Base-by-base conservation (phyloP, 345 rosid genomes). In the Brassica cretica region DNA sequence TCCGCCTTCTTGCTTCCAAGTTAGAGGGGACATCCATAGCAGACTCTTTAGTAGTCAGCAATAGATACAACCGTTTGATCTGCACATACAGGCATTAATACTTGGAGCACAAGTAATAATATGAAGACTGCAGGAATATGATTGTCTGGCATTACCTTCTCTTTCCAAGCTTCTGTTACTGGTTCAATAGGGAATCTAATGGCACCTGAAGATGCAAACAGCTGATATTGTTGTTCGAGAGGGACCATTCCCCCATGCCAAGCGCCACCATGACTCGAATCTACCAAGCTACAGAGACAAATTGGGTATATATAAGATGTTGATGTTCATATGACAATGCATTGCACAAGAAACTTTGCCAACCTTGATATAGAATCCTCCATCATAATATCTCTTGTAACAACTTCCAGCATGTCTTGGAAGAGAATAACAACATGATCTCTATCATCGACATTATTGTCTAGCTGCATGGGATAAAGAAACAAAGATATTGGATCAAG, bases 11-110 rank as follows among this genome's bases (percentile, higher is more conserved):
- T 59, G 99, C 99, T 85, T 96, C 99, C 71, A 96, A 79, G 87
- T 96, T 96, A 65, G 99, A 89, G 60, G 99, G 99, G 14, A 96
- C 99, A 85, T 96, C 99, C 99, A 93, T 96, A 11, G 98, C 98
- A 49, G 99, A 96, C 83, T 96, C 99, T 88, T 96, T 96, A 5
- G 98, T 91, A 70, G 95, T 93, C 76, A 96, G 94, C 86, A 96
- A 87, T 32, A 91, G 88, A 82, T 72, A 76, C 74, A 92, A 84
- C 62, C 96, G 81, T 58, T 90, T 90, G 77, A 92, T 92, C 97
- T 92, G 89, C 68, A 84, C 58, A 71, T 46, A 66, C 51, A 70
- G 0, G 44, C 30, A 70, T 39, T 44, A 33, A 37, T 27, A 2
- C 18, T 25, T 78, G 77, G 62, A 74, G 44, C 24, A 69, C 55